Base-by-base conservation (phyloP, 2,329 filamentous ascomycete genomes). In the Thyridium curvatum region DNA sequence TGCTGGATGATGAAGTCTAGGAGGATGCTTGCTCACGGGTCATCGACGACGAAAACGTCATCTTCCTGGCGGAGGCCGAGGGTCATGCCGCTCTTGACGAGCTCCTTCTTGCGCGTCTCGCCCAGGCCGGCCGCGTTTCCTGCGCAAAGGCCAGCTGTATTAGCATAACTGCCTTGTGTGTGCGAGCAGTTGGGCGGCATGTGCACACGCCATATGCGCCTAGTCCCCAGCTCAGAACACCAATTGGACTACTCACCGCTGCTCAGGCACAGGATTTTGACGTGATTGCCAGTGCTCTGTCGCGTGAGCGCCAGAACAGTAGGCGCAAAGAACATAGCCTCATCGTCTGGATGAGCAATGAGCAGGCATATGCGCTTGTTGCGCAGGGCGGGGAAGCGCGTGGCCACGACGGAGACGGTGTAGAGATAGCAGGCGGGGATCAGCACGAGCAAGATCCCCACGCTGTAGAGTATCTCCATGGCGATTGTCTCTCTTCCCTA, bases 241-340 rank as follows among this genome's bases (percentile, higher is more conserved):
- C 21, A 10, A 26, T 10, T 26, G 12, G n/a, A 30, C 14, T 8
- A 42, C 50, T 35, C 59, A 82, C 86, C 90, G 48, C 82, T 91
- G 63, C 86, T 94, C 46, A 98, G 68, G 65, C 93, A 98, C 40
- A 97, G 66, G 46, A 98, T 94, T 65, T 94, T 93, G 55, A 98
- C 75, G 57, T 94, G 88, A 64, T 98, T 97, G 4, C 86, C 85
- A 15, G 84, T 72, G 42, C 82, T 78, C 4, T 88, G 87, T 12
- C 77, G 72, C 14, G 89, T 91, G 41, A 98, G 75, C n/a, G 86
- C 81, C 51, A 94, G 73, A 12, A 97, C 72, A 1, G 88, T 86
- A 0, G 93, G 93, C 46, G 89, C 81, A 65, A 98, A 98, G 72
- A 98, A 98, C 93, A 98, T 98, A 61, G 91, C 93, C 69, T 98